Percentiles rank a stretch among this genome's conserved stretches.
Conservation (phyloP, 108 stramenopile genomes). For the Chaetoceros muelleri region DNA sequence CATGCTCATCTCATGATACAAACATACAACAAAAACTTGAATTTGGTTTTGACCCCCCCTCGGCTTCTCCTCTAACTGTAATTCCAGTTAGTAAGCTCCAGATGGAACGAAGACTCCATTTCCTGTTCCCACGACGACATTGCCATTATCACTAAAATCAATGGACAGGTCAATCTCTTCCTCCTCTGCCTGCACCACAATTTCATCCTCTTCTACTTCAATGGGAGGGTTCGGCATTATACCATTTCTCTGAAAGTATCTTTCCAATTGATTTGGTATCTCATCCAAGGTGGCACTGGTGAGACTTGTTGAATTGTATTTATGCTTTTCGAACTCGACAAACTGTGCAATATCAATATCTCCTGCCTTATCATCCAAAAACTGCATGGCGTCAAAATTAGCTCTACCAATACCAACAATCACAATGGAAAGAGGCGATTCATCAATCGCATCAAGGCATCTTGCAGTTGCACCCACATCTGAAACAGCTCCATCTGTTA, state of each 20-base stretch:
- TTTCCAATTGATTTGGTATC: slow-evolving; percentile 54
- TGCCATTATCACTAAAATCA: slow-evolving; percentile 32
- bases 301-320: slow-evolving; percentile 22
- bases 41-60: no score
- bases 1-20: no score
- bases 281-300: slow-evolving; percentile 51
- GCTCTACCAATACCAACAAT: slow-evolving; percentile 79
- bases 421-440: slow-evolving; percentile 58
- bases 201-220: slow-evolving; percentile 7
- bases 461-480: slow-evolving; percentile 67
- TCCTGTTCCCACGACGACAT: slow-evolving; percentile 24
- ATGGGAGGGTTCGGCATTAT: slow-evolving; percentile 23
- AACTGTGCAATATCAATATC: slow-evolving; percentile 77
- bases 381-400: slow-evolving; percentile 66
- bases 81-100: no score
- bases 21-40: no score
- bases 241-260: slow-evolving; percentile 36
- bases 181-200: slow-evolving; percentile 25
- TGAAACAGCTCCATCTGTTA: slow-evolving; percentile 84
- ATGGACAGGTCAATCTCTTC: slow-evolving; percentile 36
- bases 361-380: slow-evolving; percentile 44
- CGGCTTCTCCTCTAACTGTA: no score
- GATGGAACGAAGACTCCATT: no score
- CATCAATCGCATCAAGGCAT: slow-evolving; percentile 23
- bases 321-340: slow-evolving; percentile 48